Conservation (phyloP, 257 asterid species). For the Perilla frutescens region DNA sequence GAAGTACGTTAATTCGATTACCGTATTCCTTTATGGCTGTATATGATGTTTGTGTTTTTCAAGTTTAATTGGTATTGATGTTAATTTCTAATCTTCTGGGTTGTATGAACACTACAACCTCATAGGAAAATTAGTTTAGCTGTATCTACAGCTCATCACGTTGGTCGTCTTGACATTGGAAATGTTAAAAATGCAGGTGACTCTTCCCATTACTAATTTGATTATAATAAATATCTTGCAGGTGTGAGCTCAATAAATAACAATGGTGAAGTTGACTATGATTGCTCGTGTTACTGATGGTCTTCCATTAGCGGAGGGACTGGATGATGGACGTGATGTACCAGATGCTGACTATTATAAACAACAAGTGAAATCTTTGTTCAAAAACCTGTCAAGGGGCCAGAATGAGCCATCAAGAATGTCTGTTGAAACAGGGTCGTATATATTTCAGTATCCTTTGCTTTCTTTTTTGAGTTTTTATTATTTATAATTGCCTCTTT, state of each 20-base stretch:
- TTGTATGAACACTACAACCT: background rate
- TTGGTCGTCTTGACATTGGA: constrained; percentile 21
- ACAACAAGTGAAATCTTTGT: constrained; percentile 87
- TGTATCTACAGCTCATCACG: constrained; percentile 2
- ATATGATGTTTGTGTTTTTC: background rate
- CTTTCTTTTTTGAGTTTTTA: background rate
- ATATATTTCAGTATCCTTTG: constrained; percentile 89
- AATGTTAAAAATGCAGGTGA: constrained; percentile 3
- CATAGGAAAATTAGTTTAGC: background rate
- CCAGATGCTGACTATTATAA: constrained; percentile 83
- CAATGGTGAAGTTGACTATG: constrained; percentile 94
- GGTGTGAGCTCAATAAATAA: constrained; percentile 56
- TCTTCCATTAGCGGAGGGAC: constrained; percentile 88
- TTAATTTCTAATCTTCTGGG: background rate
- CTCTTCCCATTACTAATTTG: constrained; percentile 15
- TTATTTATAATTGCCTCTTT: background rate
- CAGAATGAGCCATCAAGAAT: constrained; percentile 90
- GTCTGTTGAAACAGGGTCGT: constrained; percentile 94
- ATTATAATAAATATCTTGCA: constrained; percentile 31
- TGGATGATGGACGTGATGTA: constrained; percentile 93
- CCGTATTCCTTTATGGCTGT: too few species aligned
- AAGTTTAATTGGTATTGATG: background rate
- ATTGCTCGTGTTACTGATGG: constrained; percentile 98
- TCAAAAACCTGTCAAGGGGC: constrained; percentile 86
- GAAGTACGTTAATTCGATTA: too few species aligned